Conservation (phyloP, 2,329 filamentous ascomycete species). For the Graphilbum sp. region DNA sequence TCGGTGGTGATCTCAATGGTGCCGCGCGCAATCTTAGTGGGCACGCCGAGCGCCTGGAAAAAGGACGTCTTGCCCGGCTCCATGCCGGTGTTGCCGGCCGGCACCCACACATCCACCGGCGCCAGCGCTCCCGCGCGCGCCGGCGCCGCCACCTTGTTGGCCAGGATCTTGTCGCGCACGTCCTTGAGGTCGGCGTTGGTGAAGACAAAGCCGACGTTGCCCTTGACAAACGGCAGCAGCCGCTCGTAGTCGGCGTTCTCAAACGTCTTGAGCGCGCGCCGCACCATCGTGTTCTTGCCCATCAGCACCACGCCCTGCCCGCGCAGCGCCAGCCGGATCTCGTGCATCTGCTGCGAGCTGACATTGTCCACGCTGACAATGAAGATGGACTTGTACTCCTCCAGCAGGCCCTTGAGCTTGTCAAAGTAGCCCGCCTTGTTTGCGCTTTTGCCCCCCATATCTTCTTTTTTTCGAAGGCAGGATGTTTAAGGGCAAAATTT, state of each 20-base stretch:
- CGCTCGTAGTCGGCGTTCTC: slow-evolving; percentile 90
- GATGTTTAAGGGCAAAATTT: slow-evolving; percentile 89
- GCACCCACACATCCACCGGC: slow-evolving; percentile 82
- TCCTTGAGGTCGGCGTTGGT: slow-evolving; percentile 92
- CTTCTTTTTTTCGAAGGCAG: slow-evolving; percentile 91
- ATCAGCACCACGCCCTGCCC: slow-evolving; percentile 90
- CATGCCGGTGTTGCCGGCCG: slow-evolving; percentile 99
- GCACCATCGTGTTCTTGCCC: slow-evolving; percentile 99
- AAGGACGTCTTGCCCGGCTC: slow-evolving; percentile 99
- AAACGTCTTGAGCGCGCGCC: slow-evolving; percentile 95
- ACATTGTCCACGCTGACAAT: slow-evolving; percentile 98
- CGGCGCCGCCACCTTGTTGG: slow-evolving; percentile 94
- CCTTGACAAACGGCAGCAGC: slow-evolving; percentile 87
- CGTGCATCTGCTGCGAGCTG: slow-evolving; percentile 99
- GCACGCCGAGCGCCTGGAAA: slow-evolving; percentile 99
- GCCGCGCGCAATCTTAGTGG: slow-evolving; percentile 99
- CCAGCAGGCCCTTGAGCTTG: slow-evolving; percentile 95
- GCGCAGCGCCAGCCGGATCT: slow-evolving; percentile 88
- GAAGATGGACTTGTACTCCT: slow-evolving; percentile 96
- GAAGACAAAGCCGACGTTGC: slow-evolving; percentile 99
- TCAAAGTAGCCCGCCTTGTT: slow-evolving; percentile 98
- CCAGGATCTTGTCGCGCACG: slow-evolving; percentile 82
- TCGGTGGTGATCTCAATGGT: slow-evolving; percentile 99
- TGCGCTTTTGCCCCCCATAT: slow-evolving; percentile 88
- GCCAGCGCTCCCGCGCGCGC: slow-evolving; percentile 96